phyloP scores from a whole-genome alignment of 1,284 basidiomycete species.

The Puccinia horiana region DNA sequence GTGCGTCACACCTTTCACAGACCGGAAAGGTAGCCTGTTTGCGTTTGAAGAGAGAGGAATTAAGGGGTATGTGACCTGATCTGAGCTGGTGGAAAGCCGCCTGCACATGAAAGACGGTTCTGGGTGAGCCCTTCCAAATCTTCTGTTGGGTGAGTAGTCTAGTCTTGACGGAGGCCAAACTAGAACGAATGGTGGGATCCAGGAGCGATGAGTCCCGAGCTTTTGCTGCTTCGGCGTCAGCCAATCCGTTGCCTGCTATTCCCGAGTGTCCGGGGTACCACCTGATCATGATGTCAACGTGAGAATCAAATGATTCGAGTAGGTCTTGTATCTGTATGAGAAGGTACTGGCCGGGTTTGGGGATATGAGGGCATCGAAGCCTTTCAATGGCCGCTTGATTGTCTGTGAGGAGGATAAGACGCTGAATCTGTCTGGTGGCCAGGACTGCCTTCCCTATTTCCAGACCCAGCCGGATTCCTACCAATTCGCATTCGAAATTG shows the following conservation, averaged over 20 bases:
- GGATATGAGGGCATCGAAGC: background rate
- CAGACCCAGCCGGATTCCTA: background rate
- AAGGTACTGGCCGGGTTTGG: slow-evolving; percentile 13
- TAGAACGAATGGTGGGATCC: background rate
- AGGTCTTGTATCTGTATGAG: background rate
- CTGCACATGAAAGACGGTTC: no score
- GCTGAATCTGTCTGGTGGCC: background rate
- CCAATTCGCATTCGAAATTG: slow-evolving; percentile 15
- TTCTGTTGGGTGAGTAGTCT: background rate
- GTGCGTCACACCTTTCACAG: background rate
- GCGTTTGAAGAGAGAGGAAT: background rate
- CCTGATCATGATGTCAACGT: background rate
- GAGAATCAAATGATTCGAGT: background rate
- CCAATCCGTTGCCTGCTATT: background rate
- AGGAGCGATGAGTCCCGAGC: background rate
- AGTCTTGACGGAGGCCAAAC: background rate
- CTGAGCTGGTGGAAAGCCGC: background rate
- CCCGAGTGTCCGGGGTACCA: slow-evolving; percentile 1
- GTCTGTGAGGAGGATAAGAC: background rate
- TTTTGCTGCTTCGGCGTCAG: background rate
- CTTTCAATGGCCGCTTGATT: background rate
- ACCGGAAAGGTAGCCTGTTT: background rate
- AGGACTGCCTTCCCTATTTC: background rate
- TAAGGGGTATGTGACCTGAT: background rate
- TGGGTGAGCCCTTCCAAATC: background rate